These are phyloP conservation scores for Fusarium humuli DNA, from an alignment of 2,329 filamentous ascomycete genomes.

Conservation along the genomic window DNA sequence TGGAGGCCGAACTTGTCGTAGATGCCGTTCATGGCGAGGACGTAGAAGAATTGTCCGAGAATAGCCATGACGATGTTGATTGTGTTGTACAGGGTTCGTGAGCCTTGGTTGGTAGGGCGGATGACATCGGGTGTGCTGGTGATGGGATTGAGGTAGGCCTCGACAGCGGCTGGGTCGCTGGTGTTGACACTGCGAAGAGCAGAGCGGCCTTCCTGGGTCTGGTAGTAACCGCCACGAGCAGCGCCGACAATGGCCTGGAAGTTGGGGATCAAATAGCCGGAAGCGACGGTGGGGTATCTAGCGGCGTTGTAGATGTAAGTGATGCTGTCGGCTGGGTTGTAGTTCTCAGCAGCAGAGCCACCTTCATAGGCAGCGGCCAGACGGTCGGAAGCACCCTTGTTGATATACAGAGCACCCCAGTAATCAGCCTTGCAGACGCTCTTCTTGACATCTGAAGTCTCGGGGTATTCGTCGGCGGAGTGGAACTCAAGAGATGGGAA, in stretches of 20 bases:
- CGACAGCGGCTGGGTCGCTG: conserved; percentile 42
- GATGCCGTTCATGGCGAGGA: conserved; percentile 45
- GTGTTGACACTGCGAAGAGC: conserved; percentile 39
- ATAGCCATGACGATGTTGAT: conserved; percentile 53
- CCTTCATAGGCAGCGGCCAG: conserved; percentile 47
- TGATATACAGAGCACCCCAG: conserved; percentile 54
- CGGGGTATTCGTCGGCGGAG: conserved; percentile 43
- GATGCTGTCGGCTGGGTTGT: conserved; percentile 50
- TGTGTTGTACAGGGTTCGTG: conserved; percentile 53
- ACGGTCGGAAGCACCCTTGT: conserved; percentile 48
- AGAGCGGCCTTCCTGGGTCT: conserved; percentile 36
- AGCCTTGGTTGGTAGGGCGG: conserved; percentile 51
- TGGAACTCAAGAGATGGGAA: conserved; percentile 51
- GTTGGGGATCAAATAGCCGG: conserved; percentile 46
- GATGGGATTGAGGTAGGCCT: conserved; percentile 52
- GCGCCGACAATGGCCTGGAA: conserved; percentile 46
- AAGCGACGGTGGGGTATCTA: conserved; percentile 50
- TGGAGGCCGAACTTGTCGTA: conserved; percentile 37
- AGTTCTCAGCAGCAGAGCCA: conserved; percentile 40
- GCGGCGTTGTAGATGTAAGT: conserved; percentile 54
- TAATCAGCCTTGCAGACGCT: conserved; percentile 52
- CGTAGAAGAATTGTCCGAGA: conserved; percentile 49
- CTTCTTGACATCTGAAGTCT: conserved; percentile 44
- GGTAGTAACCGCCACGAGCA: conserved; percentile 45
- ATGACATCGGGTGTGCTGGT: conserved; percentile 46